These are phyloP conservation scores for Pseudopyrenochaeta lycopersici DNA, from an alignment of 2,329 filamentous ascomycete genomes.

Conservation along the genomic window DNA sequence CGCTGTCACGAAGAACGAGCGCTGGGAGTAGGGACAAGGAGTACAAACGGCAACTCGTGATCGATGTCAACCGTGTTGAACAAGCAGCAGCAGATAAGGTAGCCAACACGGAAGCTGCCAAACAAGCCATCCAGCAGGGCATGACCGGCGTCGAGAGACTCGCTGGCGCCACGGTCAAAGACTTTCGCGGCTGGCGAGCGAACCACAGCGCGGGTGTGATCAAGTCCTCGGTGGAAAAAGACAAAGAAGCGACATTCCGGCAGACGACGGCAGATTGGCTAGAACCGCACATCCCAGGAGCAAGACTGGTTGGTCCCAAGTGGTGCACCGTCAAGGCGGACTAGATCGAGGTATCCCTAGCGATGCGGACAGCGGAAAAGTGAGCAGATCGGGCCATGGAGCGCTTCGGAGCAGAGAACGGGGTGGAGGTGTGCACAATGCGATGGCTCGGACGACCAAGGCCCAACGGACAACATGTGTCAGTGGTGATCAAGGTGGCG, in stretches of 20 bases:
- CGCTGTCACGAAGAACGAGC: neutral
- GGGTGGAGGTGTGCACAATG: conserved; percentile 1
- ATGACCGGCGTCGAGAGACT: neutral
- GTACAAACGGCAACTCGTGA: conserved; percentile 4
- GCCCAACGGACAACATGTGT: conserved; percentile 9
- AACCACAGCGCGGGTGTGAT: too few species aligned
- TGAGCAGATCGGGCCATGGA: neutral
- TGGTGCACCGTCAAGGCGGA: neutral
- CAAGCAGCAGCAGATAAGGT: conserved; percentile 7
- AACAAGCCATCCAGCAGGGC: conserved; percentile 11
- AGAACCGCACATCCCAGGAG: too few species aligned
- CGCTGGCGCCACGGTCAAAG: neutral
- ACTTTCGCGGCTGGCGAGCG: neutral
- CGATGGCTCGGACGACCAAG: conserved; percentile 6
- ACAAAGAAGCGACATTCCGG: too few species aligned
- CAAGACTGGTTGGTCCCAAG: too few species aligned
- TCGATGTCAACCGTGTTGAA: conserved; percentile 1
- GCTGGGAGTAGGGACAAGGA: neutral
- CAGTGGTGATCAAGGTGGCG: conserved; percentile 12
- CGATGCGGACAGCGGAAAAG: neutral
- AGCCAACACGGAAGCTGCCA: conserved; percentile 9
- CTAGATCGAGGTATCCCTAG: neutral
- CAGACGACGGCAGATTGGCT: too few species aligned
- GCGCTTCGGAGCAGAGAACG: neutral
- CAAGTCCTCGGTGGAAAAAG: too few species aligned